phyloP scores from a whole-genome alignment of 345 rosid genomes.

The Jatropha curcas region DNA sequence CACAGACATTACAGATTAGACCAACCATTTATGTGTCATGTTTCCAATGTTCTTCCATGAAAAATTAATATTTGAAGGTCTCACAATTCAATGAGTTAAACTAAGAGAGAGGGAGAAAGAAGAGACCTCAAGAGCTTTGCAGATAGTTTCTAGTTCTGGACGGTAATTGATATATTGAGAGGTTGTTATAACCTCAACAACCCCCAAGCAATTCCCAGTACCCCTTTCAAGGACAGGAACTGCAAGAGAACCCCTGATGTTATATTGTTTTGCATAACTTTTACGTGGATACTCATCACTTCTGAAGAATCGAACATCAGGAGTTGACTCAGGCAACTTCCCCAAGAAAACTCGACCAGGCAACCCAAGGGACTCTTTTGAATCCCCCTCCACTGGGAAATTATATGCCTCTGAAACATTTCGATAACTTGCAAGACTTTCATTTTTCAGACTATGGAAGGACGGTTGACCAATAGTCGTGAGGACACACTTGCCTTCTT shows the following conservation, averaged over 20 bases:
- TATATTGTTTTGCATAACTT: conserved; percentile 52
- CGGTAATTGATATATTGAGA: conserved; percentile 61
- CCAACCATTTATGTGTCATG: not conserved
- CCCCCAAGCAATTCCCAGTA: conserved; percentile 78
- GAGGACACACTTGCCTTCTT: conserved; percentile 61
- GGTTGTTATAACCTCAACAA: conserved; percentile 85
- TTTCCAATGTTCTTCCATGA: conserved; percentile 1
- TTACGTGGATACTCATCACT: conserved; percentile 76
- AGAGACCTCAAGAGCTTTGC: conserved; percentile 94
- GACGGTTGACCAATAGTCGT: conserved; percentile 79
- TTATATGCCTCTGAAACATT: conserved; percentile 63
- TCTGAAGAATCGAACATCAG: conserved; percentile 83
- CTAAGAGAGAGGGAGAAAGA: conserved; percentile 19
- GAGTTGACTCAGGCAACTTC: conserved; percentile 92
- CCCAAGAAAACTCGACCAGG: conserved; percentile 82
- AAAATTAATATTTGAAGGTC: too few species aligned
- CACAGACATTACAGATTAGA: not conserved
- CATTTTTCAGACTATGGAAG: conserved; percentile 48
- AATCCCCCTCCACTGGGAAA: conserved; percentile 68
- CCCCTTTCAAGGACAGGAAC: conserved; percentile 80
- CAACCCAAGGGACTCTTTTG: conserved; percentile 63
- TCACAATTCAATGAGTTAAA: too few species aligned
- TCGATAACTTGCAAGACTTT: conserved; percentile 65
- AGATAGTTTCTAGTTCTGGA: conserved; percentile 67
- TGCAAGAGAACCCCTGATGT: conserved; percentile 81